Evolutionary conservation across 176 grass and related monocot genomes (phyloP), one percentile per base, ranked within the genome.

Genomic region (Eragrostis nindensis): DNA sequence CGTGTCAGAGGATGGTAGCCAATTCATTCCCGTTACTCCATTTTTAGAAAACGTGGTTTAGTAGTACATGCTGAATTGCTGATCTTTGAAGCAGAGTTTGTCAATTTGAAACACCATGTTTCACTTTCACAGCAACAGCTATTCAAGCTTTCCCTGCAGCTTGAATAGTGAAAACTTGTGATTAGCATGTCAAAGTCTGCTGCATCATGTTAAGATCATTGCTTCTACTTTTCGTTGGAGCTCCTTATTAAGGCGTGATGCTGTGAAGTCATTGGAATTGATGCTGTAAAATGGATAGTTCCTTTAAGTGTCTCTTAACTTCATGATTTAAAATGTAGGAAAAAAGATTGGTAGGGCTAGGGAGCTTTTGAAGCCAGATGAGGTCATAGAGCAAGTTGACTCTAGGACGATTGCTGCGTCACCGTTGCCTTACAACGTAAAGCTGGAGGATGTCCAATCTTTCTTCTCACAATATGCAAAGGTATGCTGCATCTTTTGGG

Each of bases 391-490:
- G 61, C 85, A 88, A 84, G 55, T 92, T 4, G 85, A 92, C 83
- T 86, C 85, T 22, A 89, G 85, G 77, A 92, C 90, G 8, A 17
- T 96, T 78, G 87, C 90, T 21, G 90, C 63, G 26, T 86, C 87
- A 14, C 93, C 93, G 10, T 85, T 92, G 32, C 87, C 93, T 84
- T 95, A 90, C 79, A 89, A 92, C 83, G 71, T 90, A 44, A 92
- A 89, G 78, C 75, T 84, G 19, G 90, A 96, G 75, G 87, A 86
- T 78, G 80, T 96, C 15, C 79, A 96, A 43, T 85, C 90, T 36
- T 97, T 97, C 63, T 93, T 97, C 78, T 25, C 66, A 24, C 80
- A 88, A 42, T 29, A 78, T 19, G 90, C 85, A 42, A 92, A 92
- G 93, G 93, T 96, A 45, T 73, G 53, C n/a, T 26, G 22, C 9